Base-by-base conservation (phyloP, 2,329 filamentous ascomycete species). In the Ceratocystis huliohia region DNA sequence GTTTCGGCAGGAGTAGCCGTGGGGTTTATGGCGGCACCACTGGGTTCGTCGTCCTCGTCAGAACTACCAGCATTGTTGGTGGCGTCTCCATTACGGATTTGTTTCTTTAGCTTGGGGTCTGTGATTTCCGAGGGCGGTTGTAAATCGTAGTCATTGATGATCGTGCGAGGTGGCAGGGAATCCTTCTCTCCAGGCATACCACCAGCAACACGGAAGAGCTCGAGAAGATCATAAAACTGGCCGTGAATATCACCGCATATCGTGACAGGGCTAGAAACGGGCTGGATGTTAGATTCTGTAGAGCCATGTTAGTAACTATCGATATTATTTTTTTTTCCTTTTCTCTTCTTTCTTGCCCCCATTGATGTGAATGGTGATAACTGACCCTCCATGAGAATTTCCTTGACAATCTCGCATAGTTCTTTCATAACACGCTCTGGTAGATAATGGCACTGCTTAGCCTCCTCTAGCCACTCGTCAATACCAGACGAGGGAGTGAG, bases 241-340 rank as follows among this genome's bases (percentile, higher is more conserved):
- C 94, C 94, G 77, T 99, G 94, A 69, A 99, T 97, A 75, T 99
- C 94, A 74, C 94, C 94, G 74, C 94, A 97, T 69, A 99, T 88
- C 4, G 94, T 99, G 69, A 99, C 94, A 5, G 94, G 94, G 0
- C 94, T 96, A 65, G 88, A 86, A 22, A 99, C 93, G n/a, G 94
- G 94, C 75, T 97, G 94, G 68, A 99, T 97, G 75, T 99, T 99
- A 70, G 92, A 96, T 78, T 99, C 94, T 95, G 71, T 44, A 45
- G 13, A 17, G 3, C 20, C 6, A 25, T 22, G 46, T 64, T 56
- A 64, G 46, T 10, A 25, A 53, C 15, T 28, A 41, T 41, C 10
- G 37, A 41, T 5, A 41, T 3, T 48, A 13, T 50, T 13, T 53
- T 10, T 7, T 50, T 41, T 13, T 15, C 20, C 50, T 20, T 33